A percentile compares a stretch with the other conserved stretches of the same genome.
Evolutionary conservation across 345 rosid genomes (phyloP).

Genomic region (Citrus unshiu): DNA sequence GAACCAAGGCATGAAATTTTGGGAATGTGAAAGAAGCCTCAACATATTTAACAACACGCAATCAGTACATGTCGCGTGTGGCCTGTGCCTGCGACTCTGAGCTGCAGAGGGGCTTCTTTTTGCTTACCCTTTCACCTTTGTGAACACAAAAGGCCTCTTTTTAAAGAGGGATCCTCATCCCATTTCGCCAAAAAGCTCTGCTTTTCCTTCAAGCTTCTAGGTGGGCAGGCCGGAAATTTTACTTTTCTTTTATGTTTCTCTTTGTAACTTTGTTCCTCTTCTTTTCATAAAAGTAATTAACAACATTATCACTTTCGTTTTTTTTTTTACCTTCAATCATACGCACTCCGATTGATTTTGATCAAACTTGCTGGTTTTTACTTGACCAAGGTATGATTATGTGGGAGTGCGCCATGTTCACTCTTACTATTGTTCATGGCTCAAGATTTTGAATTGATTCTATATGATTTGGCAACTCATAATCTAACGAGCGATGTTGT

Average conservation of each 20-base stretch:
- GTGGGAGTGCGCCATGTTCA: background rate
- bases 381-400: background rate
- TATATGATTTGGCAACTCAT: background rate
- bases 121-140: background rate
- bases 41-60: slow-evolving; percentile 2
- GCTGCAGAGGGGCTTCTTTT: too few species aligned
- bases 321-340: background rate
- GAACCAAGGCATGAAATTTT: slow-evolving; percentile 17
- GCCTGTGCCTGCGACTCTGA: too few species aligned
- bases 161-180: background rate
- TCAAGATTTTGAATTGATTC: background rate
- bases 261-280: background rate
- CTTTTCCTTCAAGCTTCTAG: background rate
- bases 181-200: background rate
- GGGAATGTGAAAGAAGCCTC: background rate
- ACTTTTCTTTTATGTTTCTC: background rate
- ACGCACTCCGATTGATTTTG: background rate
- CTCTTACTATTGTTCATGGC: background rate
- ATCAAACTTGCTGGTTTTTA: background rate
- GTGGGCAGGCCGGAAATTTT: background rate
- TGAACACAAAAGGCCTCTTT: background rate
- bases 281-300: background rate
- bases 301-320: background rate
- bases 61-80: slow-evolving; percentile 36
- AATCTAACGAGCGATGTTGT: too few species aligned